phyloP scores from a whole-genome alignment of 2,329 filamentous ascomycete genomes.

The Fusarium multiceps region DNA sequence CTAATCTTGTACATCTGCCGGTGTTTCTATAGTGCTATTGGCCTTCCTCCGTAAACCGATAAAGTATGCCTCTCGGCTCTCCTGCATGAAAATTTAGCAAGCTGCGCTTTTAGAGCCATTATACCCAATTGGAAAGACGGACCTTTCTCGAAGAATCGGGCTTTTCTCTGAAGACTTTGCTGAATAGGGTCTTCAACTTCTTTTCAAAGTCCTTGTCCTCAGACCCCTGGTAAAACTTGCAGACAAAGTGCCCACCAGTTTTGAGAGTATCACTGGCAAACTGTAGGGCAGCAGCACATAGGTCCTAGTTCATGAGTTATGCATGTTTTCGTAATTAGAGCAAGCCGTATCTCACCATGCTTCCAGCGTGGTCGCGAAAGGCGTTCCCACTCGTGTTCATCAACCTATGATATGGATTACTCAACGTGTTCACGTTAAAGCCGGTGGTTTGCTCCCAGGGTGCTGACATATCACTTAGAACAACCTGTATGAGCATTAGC shows the following conservation, averaged over 20 bases:
- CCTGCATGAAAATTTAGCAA: constrained; percentile 43
- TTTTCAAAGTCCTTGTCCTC: constrained; percentile 86
- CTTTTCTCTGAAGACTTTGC: constrained; percentile 85
- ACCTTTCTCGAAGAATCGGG: constrained; percentile 90
- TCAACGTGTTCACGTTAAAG: constrained; percentile 88
- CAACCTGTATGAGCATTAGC: constrained; percentile 64
- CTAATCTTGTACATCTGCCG: neutral
- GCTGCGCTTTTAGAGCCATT: neutral
- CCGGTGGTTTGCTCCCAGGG: constrained; percentile 87
- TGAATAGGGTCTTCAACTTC: constrained; percentile 80
- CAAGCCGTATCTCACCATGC: constrained; percentile 77
- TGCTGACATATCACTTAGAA: constrained; percentile 98
- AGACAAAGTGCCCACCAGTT: constrained; percentile 88
- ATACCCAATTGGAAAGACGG: constrained; percentile 34
- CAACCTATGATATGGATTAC: constrained; percentile 97
- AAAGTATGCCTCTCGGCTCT: constrained; percentile 82
- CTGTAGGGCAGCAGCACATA: constrained; percentile 84
- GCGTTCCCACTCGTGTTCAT: constrained; percentile 96
- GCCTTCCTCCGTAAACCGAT: constrained; percentile 78
- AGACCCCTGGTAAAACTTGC: constrained; percentile 94
- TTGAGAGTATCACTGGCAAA: constrained; percentile 89
- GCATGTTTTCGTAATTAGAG: neutral
- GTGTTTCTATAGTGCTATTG: constrained; percentile 47
- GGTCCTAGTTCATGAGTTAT: constrained; percentile 69
- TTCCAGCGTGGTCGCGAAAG: constrained; percentile 90